Base-by-base conservation (phyloP, 2,329 filamentous ascomycete genomes). In the Fusarium incarnatum region DNA sequence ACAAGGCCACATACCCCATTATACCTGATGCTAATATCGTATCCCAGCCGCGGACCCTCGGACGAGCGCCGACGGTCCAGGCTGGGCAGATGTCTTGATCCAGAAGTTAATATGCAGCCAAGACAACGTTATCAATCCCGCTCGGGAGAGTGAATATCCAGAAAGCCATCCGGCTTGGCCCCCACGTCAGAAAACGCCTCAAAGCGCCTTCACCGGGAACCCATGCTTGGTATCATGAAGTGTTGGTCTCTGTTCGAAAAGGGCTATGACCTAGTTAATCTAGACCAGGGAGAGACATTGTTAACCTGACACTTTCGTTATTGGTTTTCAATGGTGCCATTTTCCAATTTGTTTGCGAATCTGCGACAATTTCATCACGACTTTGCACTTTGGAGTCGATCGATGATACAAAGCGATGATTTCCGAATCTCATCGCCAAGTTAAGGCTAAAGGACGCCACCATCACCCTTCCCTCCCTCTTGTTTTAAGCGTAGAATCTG, bases 11-110 rank as follows among this genome's bases (percentile, higher is more conserved):
- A 37, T 37, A n/a, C 34, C 18, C 34, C 34, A 37, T 37, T 37
- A 37, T 37, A 37, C 34, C 34, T n/a, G 34, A 37, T 37, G 34
- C 23, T 48, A 37, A 54, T 28, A 64, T 67, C 59, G 15, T 56
- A 27, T 46, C 70, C 46, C 58, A 59, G 40, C 49, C 32, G 59
- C 73, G 73, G 73, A 42, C 59, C 72, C 34, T 75, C 73, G 73
- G 27, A 28, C 27, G 27, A 28, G 27, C 27, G 10, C 27, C 73
- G 72, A 75, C 30, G 72, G 57, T 64, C 72, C 68, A 73, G 66
- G 54, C 13, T 64, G 20, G 59, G 46, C 53, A 61, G 52, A 67
- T 73, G 63, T 54, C 48, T 49, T 62, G 68, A 63, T 54, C 34
- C 25, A 63, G 48, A 60, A 60, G 41, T 34, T 54, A 49, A 16